Conservation (phyloP, 306 rosid genomes). For the Parietaria judaica region DNA sequence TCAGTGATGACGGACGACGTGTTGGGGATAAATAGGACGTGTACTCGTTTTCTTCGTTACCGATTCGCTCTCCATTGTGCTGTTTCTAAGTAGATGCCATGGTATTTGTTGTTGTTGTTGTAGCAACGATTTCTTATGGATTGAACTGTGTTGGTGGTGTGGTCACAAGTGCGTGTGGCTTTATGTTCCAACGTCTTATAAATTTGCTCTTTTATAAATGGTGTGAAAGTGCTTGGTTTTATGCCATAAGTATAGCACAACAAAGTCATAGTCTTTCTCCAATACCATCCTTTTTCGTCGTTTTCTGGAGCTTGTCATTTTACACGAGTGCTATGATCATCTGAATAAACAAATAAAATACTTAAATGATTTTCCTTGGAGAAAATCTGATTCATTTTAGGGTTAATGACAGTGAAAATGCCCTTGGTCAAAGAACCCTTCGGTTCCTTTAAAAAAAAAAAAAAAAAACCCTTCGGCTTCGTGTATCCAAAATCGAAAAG, state of each 20-base stretch:
- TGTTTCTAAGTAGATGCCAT: conserved; percentile 35
- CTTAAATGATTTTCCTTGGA: too few relatives aligned
- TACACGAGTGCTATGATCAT: too few relatives aligned
- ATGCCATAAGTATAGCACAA: too few relatives aligned
- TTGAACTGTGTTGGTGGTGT: conserved; percentile 5
- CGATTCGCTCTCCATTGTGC: conserved; percentile 8
- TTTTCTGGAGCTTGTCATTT: too few relatives aligned
- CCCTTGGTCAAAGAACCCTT: too few relatives aligned
- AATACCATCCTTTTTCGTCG: too few relatives aligned
- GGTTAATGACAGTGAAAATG: too few relatives aligned
- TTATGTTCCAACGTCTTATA: conserved; percentile 26
- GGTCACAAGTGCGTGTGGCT: conserved; percentile 9
- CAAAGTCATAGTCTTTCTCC: not conserved
- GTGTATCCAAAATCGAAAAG: too few relatives aligned
- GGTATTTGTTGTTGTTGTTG: conserved; percentile 20
- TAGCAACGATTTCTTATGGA: conserved; percentile 33
- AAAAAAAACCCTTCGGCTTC: too few relatives aligned
- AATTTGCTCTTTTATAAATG: conserved; percentile 32
- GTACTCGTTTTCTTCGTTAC: conserved; percentile 18
- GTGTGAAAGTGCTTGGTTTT: conserved; percentile 27
- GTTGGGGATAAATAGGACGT: conserved; percentile 25
- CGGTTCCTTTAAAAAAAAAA: too few relatives aligned
- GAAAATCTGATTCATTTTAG: too few relatives aligned
- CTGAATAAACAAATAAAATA: too few relatives aligned
- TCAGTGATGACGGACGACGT: conserved; percentile 29